Conservation (phyloP, 192 early-diverging fungal species). For the Coemansia sp. region DNA sequence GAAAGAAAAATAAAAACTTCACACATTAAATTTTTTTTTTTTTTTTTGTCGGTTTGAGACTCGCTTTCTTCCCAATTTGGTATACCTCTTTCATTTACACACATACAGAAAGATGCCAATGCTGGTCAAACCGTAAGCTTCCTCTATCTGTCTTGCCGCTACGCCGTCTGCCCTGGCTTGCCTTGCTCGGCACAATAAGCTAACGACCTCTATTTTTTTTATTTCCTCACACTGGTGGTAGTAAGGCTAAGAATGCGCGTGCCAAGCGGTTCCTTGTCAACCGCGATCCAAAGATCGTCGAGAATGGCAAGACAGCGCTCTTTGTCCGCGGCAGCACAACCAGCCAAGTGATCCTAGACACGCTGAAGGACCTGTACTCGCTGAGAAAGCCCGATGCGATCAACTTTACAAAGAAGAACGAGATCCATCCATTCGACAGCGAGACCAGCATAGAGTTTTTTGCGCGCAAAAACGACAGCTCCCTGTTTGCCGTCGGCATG, state of each 20-base stretch:
- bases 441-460: constrained; percentile 91
- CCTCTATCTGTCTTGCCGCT: background rate
- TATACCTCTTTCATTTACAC: background rate
- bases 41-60: background rate
- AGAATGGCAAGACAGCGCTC: constrained; percentile 90
- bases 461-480: constrained; percentile 94
- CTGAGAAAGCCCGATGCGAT: constrained; percentile 90
- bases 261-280: constrained; percentile 84
- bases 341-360: constrained; percentile 80
- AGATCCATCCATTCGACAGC: constrained; percentile 97
- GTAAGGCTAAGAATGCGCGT: constrained; percentile 89
- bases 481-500: constrained; percentile 86
- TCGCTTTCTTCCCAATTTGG: background rate
- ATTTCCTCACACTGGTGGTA: constrained; percentile 16
- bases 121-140: constrained; percentile 9
- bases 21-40: background rate
- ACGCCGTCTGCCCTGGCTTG: background rate
- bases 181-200: background rate
- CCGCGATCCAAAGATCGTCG: constrained; percentile 87
- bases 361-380: constrained; percentile 88
- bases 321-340: constrained; percentile 88
- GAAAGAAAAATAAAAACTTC: background rate
- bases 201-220: background rate
- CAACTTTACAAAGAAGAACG: constrained; percentile 93
- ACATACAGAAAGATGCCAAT: background rate